phyloP scores from a whole-genome alignment of 139 green algal species.

The Chlorella sp. region DNA sequence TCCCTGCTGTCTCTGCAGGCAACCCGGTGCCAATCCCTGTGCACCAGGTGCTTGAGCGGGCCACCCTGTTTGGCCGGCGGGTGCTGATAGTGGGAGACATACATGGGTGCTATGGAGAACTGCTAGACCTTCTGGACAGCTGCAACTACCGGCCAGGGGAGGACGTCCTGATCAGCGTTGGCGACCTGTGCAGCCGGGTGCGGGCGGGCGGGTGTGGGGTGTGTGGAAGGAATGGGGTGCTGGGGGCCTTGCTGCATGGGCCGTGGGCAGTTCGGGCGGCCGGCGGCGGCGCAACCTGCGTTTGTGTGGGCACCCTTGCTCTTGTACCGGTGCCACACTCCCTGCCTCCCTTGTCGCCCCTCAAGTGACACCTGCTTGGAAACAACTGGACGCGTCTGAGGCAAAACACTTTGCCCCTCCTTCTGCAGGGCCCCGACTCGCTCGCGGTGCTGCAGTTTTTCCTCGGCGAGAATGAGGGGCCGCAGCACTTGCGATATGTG shows the following conservation, averaged over 20 bases:
- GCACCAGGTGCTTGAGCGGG: slow-evolving; percentile 7
- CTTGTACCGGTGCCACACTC: too few species aligned
- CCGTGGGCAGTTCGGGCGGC: too few species aligned
- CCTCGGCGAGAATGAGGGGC: background rate
- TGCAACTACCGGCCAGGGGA: background rate
- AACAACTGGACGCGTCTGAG: too few species aligned
- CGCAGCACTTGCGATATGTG: background rate
- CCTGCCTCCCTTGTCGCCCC: too few species aligned
- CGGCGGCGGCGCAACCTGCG: too few species aligned
- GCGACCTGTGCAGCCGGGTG: slow-evolving; percentile 50
- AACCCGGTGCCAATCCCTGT: slow-evolving; percentile 22
- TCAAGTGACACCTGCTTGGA: too few species aligned
- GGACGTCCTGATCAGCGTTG: slow-evolving; percentile 51
- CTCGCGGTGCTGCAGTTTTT: slow-evolving; percentile 12
- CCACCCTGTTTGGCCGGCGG: background rate
- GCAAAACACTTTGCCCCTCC: background rate
- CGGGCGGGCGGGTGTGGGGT: background rate
- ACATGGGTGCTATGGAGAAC: slow-evolving; percentile 54
- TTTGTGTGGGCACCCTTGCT: too few species aligned
- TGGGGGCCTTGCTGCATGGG: too few species aligned
- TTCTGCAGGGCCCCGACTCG: slow-evolving; percentile 4
- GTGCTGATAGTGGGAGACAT: slow-evolving; percentile 52
- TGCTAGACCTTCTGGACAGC: slow-evolving; percentile 47
- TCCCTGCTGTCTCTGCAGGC: slow-evolving; percentile 14
- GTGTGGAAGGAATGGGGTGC: too few species aligned